Evolutionary conservation across 768 basidiomycete genomes (phyloP).

Genomic region (Termitomyces sp.): DNA sequence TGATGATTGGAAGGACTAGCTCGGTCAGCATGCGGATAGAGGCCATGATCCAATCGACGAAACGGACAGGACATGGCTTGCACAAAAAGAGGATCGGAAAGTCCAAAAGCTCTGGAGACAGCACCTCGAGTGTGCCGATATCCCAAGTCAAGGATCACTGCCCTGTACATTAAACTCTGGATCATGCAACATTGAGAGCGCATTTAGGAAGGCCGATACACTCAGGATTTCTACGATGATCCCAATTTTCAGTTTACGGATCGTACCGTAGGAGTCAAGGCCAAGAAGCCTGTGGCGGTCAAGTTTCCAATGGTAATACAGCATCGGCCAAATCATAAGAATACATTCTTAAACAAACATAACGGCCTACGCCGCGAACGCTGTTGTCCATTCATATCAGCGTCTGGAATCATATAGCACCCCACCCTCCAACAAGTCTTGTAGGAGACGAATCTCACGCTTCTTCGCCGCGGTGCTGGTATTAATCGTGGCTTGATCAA

Average conservation of each 20-base stretch:
- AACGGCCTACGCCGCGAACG: not conserved
- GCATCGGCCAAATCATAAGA: not conserved
- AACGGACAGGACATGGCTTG: no score
- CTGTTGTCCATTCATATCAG: not conserved
- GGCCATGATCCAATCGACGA: no score
- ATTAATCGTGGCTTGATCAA: conserved; percentile 7
- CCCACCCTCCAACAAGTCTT: not conserved
- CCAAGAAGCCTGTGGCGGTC: not conserved
- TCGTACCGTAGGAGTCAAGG: not conserved
- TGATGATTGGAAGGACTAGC: no score
- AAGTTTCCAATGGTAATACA: not conserved
- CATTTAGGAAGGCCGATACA: not conserved
- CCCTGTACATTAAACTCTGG: no score
- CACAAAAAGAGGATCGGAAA: no score
- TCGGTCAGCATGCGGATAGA: no score
- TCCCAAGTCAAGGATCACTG: no score
- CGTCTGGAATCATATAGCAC: not conserved
- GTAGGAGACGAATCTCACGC: not conserved
- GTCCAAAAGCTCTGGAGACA: no score
- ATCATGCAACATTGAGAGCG: no score
- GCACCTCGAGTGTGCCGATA: no score
- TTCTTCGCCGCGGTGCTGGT: not conserved
- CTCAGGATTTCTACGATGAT: not conserved
- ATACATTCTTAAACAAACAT: no score
- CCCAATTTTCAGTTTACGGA: not conserved